Percentiles rank a stretch among this genome's conserved stretches.
phyloP scores from a whole-genome alignment of 345 rosid genomes.

The Odontarrhena argentea region DNA sequence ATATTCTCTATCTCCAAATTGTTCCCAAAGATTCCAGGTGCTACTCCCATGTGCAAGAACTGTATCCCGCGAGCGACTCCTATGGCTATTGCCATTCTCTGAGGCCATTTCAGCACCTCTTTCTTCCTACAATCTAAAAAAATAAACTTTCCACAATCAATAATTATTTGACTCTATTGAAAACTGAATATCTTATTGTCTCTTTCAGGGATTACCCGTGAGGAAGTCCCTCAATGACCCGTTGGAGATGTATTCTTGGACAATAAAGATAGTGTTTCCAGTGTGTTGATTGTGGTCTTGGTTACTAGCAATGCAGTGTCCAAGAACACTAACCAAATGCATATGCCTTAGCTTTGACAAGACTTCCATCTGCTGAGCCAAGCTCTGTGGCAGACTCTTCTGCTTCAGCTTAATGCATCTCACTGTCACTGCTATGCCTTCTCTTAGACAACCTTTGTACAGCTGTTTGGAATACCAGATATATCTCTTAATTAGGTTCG shows the following conservation, averaged over 20 bases:
- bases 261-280: conserved; percentile 57
- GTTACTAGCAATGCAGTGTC: conserved; percentile 73
- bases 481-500: background rate
- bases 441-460: conserved; percentile 72
- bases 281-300: conserved; percentile 66
- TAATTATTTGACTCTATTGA: conserved; percentile 11
- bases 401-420: conserved; percentile 74
- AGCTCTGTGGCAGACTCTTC: conserved; percentile 60
- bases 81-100: conserved; percentile 78
- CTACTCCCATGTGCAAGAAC: conserved; percentile 86
- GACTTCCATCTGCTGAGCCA: conserved; percentile 72
- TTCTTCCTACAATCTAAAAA: conserved; percentile 70
- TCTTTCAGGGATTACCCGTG: conserved; percentile 52
- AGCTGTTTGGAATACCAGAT: conserved; percentile 45
- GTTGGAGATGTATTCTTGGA: conserved; percentile 70
- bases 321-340: conserved; percentile 82
- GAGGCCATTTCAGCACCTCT: conserved; percentile 86
- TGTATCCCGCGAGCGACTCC: conserved; percentile 89
- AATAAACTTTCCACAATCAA: background rate
- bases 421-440: conserved; percentile 64
- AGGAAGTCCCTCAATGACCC: conserved; percentile 71
- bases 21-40: conserved; percentile 80
- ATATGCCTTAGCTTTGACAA: conserved; percentile 82
- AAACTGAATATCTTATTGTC: background rate
- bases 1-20: conserved; percentile 71